These are phyloP conservation scores for Ophiobolus disseminans DNA, from an alignment of 2,329 filamentous ascomycete genomes.

Conservation along the genomic window DNA sequence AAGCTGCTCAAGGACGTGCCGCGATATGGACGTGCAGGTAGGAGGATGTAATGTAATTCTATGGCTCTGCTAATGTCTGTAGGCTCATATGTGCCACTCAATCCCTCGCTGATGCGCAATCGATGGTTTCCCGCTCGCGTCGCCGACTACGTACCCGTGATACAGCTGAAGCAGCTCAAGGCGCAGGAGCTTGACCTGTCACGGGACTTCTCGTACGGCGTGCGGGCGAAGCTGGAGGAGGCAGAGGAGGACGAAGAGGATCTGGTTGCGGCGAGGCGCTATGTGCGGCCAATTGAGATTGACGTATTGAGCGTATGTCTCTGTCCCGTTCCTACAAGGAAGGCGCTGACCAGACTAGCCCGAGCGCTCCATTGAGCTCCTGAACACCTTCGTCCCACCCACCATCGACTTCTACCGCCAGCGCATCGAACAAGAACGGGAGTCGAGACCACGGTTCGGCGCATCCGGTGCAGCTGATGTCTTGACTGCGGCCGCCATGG, in stretches of 20 bases:
- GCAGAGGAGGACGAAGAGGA: constrained; percentile 32
- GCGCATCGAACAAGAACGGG: constrained; percentile 49
- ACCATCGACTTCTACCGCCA: constrained; percentile 58
- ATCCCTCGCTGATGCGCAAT: constrained; percentile 63
- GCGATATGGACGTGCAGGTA: constrained; percentile 56
- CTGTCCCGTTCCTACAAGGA: neutral
- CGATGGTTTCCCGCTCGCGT: constrained; percentile 59
- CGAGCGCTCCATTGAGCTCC: constrained; percentile 54
- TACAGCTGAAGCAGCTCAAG: constrained; percentile 55
- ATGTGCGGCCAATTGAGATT: constrained; percentile 50
- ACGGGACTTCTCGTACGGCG: constrained; percentile 56
- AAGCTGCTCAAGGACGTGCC: constrained; percentile 60
- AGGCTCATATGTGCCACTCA: constrained; percentile 62
- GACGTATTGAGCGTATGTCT: constrained; percentile 49
- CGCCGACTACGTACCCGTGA: constrained; percentile 60
- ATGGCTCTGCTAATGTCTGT: constrained; percentile 24
- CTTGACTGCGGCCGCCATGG: constrained; percentile 43
- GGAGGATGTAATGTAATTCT: constrained; percentile 1
- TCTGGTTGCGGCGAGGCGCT: constrained; percentile 24
- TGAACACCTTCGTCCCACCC: constrained; percentile 57
- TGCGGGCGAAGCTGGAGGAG: constrained; percentile 39
- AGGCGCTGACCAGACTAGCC: constrained; percentile 43
- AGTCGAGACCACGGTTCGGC: constrained; percentile 38
- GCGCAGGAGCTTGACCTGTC: constrained; percentile 53
- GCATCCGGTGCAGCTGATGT: constrained; percentile 47